Evolutionary conservation across 306 rosid genomes (phyloP).

Genomic region (Lithocarpus polystachyus): DNA sequence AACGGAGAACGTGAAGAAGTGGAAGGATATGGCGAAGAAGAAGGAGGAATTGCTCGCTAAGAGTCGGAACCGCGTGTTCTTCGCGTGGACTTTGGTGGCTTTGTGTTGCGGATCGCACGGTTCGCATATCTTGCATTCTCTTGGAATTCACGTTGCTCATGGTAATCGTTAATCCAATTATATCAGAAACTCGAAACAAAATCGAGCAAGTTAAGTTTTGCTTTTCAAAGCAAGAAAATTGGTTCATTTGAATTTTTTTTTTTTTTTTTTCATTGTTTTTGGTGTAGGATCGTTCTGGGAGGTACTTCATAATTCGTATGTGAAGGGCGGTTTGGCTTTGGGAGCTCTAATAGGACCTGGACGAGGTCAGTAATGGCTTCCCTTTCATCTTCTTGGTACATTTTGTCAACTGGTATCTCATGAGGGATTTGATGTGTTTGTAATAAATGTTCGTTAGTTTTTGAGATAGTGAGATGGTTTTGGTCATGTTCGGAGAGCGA

Average conservation of each 20-base stretch:
- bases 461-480: no score
- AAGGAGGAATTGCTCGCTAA: slow-evolving; percentile 60
- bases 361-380: slow-evolving; percentile 60
- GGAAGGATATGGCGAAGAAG: slow-evolving; percentile 87
- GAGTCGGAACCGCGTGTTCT: slow-evolving; percentile 76
- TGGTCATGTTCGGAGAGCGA: no score
- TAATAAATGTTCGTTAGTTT: background rate
- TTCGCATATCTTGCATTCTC: slow-evolving; percentile 80
- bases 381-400: slow-evolving; percentile 12
- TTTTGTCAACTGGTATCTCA: slow-evolving; percentile 3
- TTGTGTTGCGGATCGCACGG: slow-evolving; percentile 94
- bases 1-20: slow-evolving; percentile 80
- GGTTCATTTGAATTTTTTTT: slow-evolving; percentile 3
- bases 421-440: background rate
- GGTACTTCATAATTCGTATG: slow-evolving; percentile 77
- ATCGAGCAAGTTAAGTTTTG: background rate
- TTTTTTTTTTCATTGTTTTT: background rate
- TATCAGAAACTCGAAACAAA: background rate
- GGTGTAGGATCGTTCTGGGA: slow-evolving; percentile 59
- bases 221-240: background rate
- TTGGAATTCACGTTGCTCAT: slow-evolving; percentile 82
- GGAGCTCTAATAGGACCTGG: slow-evolving; percentile 91
- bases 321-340: slow-evolving; percentile 82
- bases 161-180: slow-evolving; percentile 40
- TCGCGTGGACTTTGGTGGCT: slow-evolving; percentile 95